Evolutionary conservation across 2,329 filamentous ascomycete species (phyloP), one percentile per base, ranked within the genome.

Genomic region (Kalaharituber pfeilii): DNA sequence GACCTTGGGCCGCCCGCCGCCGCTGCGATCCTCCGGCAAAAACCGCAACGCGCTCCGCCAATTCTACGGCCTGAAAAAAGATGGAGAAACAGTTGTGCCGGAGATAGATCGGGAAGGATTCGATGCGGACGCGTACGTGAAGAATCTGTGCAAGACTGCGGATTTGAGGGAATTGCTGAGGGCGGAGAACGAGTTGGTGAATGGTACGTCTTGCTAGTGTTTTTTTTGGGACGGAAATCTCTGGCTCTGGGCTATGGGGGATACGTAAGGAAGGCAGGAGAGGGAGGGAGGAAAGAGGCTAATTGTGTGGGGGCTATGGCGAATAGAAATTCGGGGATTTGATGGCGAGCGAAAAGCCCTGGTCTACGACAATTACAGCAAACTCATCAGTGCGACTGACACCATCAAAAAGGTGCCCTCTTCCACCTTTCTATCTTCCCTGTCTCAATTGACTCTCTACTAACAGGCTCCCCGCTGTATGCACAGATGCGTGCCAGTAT

Each of bases 321-420:
- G n/a, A n/a, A n/a, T n/a, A n/a, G n/a, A 96, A 70, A 89, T 94
- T 49, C 73, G 87, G 33, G 88, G 86, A 1, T 74, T 98, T 18
- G 91, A 96, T 65, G 89, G 89, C 24, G 91, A 98, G 74, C 84
- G 91, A 68, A 98, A 98, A 70, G 88, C 89, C 1, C 71, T 98
- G 58, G 91, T 98, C 3, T 98, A 98, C 68, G 89, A 98, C 67
- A 98, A 98, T 67, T 98, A 96, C 69, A 91, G 84, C 62, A 96
- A 96, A 70, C 71, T 98, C 61, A 95, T 98, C 61, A 79, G 82
- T n/a, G 91, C 91, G 1, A 95, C 93, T 9, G 89, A 94, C 68
- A 96, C 89, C 2, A 98, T 98, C 64, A 78, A 84, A 50, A 86
- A 85, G 70, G 78, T 79, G 62, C 22, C 67, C 22, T 26, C 24